A percentile compares a stretch with the other conserved stretches of the same genome.
Conservation (phyloP, 306 rosid genomes). For the Oxytropis ochrocephala region DNA sequence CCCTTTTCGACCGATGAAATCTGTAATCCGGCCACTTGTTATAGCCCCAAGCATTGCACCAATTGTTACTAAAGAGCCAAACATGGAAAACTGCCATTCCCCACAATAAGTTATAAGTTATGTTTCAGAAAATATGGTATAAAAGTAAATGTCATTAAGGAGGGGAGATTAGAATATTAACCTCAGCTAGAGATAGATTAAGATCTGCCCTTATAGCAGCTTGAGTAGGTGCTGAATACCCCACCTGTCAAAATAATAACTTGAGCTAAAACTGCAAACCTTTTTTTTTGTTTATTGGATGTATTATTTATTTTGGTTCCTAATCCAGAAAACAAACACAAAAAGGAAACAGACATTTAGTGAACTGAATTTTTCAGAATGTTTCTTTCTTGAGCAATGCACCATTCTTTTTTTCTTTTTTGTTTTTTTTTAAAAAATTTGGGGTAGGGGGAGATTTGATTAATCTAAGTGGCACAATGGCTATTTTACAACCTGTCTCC, state of each 20-base stretch:
- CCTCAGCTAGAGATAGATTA: slow-evolving; percentile 36
- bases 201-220: slow-evolving; percentile 34
- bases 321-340: slow-evolving; percentile 20
- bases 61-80: slow-evolving; percentile 72
- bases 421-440: too few species aligned
- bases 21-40: slow-evolving; percentile 56
- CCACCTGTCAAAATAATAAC: slow-evolving; percentile 40
- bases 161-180: neutral
- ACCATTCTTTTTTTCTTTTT: too few species aligned
- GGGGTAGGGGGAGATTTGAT: too few species aligned
- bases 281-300: neutral
- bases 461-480: too few species aligned
- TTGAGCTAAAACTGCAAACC: slow-evolving; percentile 19
- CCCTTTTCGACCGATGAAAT: slow-evolving; percentile 68
- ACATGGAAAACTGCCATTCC: slow-evolving; percentile 61
- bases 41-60: slow-evolving; percentile 81
- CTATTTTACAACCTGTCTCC: too few species aligned
- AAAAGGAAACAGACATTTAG: neutral
- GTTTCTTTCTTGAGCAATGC: too few species aligned
- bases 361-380: too few species aligned
- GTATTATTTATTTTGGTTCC: slow-evolving; percentile 9
- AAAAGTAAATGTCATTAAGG: neutral
- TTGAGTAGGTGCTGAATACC: slow-evolving; percentile 48
- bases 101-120: neutral
- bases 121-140: neutral